Conservation (phyloP, 768 basidiomycete species). For the Tulasnella sp. region DNA sequence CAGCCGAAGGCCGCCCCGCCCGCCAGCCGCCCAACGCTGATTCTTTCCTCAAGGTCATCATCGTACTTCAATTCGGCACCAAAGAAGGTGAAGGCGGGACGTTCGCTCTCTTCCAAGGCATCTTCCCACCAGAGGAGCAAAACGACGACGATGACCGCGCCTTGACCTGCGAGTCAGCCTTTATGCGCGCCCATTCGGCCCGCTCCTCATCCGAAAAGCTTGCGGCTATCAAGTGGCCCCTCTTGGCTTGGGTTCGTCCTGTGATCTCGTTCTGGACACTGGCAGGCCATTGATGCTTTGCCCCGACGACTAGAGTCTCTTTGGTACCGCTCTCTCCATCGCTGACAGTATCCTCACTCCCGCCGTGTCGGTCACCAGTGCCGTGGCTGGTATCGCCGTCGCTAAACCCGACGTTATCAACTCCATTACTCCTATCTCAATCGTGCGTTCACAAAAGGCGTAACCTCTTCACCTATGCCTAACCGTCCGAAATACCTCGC, state of each 20-base stretch:
- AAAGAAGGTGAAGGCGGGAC: slow-evolving; percentile 64
- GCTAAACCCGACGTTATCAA: slow-evolving; percentile 49
- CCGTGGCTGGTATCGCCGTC: slow-evolving; percentile 64
- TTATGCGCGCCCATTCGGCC: slow-evolving; percentile 35
- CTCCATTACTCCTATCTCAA: slow-evolving; percentile 56
- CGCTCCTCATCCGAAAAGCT: slow-evolving; percentile 35
- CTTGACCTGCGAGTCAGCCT: slow-evolving; percentile 47
- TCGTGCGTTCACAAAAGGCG: slow-evolving; percentile 46
- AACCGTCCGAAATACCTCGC: neutral
- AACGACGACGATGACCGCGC: slow-evolving; percentile 52
- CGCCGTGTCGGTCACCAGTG: slow-evolving; percentile 65
- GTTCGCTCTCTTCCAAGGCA: slow-evolving; percentile 60
- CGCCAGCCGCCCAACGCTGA: neutral
- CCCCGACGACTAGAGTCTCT: slow-evolving; percentile 47
- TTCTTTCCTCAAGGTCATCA: slow-evolving; percentile 42
- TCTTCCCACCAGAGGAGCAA: slow-evolving; percentile 51
- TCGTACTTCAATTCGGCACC: slow-evolving; percentile 51
- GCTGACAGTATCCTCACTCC: slow-evolving; percentile 67
- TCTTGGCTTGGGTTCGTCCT: slow-evolving; percentile 53
- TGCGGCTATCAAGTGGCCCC: slow-evolving; percentile 44
- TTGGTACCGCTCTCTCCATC: slow-evolving; percentile 64
- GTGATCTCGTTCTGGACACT: neutral
- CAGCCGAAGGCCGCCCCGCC: neutral
- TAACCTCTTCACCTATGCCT: too few species aligned
- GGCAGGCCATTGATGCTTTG: neutral